Evolutionary conservation across 331 rosid species (phyloP).

Genomic region (Quercus tomentella): DNA sequence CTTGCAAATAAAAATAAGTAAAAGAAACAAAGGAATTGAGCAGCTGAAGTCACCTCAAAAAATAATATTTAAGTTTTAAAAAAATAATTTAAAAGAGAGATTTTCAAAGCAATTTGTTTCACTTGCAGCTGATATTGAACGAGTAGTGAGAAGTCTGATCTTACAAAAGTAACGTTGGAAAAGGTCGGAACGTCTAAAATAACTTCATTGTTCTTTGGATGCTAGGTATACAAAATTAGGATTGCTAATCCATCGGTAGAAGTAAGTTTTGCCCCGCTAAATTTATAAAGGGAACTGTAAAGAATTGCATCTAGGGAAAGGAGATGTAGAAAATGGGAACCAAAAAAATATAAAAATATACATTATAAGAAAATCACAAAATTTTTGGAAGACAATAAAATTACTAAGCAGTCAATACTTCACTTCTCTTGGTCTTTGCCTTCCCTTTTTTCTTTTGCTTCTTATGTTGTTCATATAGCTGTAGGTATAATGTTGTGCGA

Average conservation of each 20-base stretch:
- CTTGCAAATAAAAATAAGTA: too few relatives aligned
- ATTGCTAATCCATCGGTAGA: background rate
- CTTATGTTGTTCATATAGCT: constrained; percentile 67
- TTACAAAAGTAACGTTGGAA: too few relatives aligned
- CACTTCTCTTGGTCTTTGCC: constrained; percentile 12
- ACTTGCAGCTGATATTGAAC: too few relatives aligned
- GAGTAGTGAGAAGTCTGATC: too few relatives aligned
- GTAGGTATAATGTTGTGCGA: constrained; percentile 38
- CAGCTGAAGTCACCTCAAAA: too few relatives aligned
- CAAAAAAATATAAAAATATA: background rate
- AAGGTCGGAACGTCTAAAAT: too few relatives aligned
- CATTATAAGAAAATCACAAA: background rate
- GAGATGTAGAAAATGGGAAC: background rate
- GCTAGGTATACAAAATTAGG: too few relatives aligned
- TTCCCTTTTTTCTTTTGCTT: constrained; percentile 41
- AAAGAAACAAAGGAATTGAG: too few relatives aligned
- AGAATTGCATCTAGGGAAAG: background rate
- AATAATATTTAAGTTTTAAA: too few relatives aligned
- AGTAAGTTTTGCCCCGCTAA: background rate
- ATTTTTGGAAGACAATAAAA: background rate
- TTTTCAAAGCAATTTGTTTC: too few relatives aligned
- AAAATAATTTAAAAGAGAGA: too few relatives aligned
- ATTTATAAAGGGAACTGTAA: background rate
- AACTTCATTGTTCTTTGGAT: too few relatives aligned
- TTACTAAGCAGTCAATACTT: background rate